Percentiles rank a stretch among this genome's conserved stretches.
Conservation (phyloP, 2,329 filamentous ascomycete species). For the Aspergillus calidoustus region DNA sequence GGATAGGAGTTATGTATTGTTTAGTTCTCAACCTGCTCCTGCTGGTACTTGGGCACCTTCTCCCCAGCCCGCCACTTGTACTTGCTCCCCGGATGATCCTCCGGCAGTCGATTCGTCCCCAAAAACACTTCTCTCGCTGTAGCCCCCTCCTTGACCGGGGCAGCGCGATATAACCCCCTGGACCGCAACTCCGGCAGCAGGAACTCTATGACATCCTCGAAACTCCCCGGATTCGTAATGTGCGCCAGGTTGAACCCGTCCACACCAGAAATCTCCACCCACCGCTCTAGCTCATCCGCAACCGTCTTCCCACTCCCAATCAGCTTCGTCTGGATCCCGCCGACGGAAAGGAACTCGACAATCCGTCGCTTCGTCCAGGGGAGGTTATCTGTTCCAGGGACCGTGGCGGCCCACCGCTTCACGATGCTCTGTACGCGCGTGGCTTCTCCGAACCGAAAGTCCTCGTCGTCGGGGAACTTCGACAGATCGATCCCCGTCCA, state of each 20-base stretch:
- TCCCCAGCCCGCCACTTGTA: constrained; percentile 43
- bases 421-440: constrained; percentile 51
- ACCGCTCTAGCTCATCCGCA: constrained; percentile 43
- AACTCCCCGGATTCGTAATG: constrained; percentile 40
- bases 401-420: constrained; percentile 50
- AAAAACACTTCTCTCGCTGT: constrained; percentile 47
- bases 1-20: background rate
- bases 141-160: constrained; percentile 41
- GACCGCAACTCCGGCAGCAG: constrained; percentile 39
- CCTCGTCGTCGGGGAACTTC: constrained; percentile 49
- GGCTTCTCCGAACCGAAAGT: constrained; percentile 49
- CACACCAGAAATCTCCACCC: constrained; percentile 40
- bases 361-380: constrained; percentile 46
- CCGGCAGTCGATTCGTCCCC: constrained; percentile 36
- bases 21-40: constrained; percentile 15
- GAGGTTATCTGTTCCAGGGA: constrained; percentile 44
- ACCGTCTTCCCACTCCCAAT: constrained; percentile 43
- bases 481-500: constrained; percentile 54
- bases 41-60: constrained; percentile 36
- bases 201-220: constrained; percentile 41
- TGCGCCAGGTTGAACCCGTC: constrained; percentile 44
- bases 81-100: constrained; percentile 42
- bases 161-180: constrained; percentile 45
- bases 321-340: constrained; percentile 41
- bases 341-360: constrained; percentile 39